phyloP scores from a whole-genome alignment of 768 basidiomycete genomes.

The Amanita rimosa region DNA sequence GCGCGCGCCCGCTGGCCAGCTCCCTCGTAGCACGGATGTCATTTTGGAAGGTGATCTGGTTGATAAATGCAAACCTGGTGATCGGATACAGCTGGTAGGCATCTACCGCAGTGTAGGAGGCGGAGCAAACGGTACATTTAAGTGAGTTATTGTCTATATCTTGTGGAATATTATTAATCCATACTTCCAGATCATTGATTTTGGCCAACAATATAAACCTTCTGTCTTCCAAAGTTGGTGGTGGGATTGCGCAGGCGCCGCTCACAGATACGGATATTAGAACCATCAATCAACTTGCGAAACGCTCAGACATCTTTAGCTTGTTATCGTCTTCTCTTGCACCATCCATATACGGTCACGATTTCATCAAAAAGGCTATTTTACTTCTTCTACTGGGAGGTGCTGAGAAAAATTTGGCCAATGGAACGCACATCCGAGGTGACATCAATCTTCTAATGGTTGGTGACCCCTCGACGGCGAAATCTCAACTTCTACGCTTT shows the following conservation, averaged over 20 bases:
- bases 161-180: conserved; percentile 6
- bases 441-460: conserved; percentile 99
- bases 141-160: conserved; percentile 36
- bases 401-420: conserved; percentile 93
- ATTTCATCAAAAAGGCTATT: conserved; percentile 91
- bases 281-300: conserved; percentile 87
- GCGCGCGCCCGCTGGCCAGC: conserved; percentile 91
- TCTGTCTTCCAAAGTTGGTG: conserved; percentile 89
- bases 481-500: conserved; percentile 92
- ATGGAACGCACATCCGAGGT: conserved; percentile 97
- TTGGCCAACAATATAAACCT: conserved; percentile 93
- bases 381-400: conserved; percentile 90
- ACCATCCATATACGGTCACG: conserved; percentile 94
- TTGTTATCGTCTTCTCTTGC: conserved; percentile 92
- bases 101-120: conserved; percentile 92
- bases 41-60: conserved; percentile 95
- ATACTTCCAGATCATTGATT: conserved; percentile 63
- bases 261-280: conserved; percentile 93
- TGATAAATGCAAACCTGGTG: conserved; percentile 95
- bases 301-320: conserved; percentile 76
- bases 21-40: conserved; percentile 93
- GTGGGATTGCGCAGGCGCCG: conserved; percentile 87
- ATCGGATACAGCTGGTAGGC: conserved; percentile 93
- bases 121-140: conserved; percentile 87
- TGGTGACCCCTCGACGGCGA: conserved; percentile 98